Evolutionary conservation across 257 asterid species (phyloP).

Genomic region (Linderniella brevidens): DNA sequence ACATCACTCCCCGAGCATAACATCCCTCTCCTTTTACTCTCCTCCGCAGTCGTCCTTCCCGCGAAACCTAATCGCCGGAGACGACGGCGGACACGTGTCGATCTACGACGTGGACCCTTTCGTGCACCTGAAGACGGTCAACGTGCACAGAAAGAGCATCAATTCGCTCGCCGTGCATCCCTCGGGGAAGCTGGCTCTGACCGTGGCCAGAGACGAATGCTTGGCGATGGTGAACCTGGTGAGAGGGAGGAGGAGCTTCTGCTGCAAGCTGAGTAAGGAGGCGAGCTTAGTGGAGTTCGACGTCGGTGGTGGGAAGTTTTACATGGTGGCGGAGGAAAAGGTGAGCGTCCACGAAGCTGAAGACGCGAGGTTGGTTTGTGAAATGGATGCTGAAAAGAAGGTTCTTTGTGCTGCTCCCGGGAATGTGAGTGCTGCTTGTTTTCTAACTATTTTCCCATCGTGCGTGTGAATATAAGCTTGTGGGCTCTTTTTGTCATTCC

Average conservation of each 20-base stretch:
- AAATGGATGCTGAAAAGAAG: conserved; percentile 41
- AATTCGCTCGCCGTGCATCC: conserved; percentile 69
- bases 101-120: conserved; percentile 86
- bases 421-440: conserved; percentile 17
- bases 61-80: conserved; percentile 61
- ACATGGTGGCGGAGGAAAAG: conserved; percentile 58
- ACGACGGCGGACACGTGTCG: conserved; percentile 49
- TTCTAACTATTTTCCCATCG: neutral
- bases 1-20: conserved; percentile 50
- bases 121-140: conserved; percentile 58
- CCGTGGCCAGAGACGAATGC: conserved; percentile 75
- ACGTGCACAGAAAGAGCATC: conserved; percentile 46
- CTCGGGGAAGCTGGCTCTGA: conserved; percentile 63
- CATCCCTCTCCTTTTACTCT: conserved; percentile 62
- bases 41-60: conserved; percentile 54
- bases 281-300: conserved; percentile 44
- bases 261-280: conserved; percentile 59
- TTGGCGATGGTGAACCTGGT: conserved; percentile 84
- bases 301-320: conserved; percentile 44
- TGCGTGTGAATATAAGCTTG: too few relatives aligned
- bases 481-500: too few relatives aligned
- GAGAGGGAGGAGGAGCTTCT: conserved; percentile 70
- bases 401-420: conserved; percentile 73
- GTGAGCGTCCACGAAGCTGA: conserved; percentile 58
- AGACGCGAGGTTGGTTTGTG: conserved; percentile 46